Base-by-base conservation (phyloP, 192 early-diverging fungal species). In the Phlyctochytrium bullatum region DNA sequence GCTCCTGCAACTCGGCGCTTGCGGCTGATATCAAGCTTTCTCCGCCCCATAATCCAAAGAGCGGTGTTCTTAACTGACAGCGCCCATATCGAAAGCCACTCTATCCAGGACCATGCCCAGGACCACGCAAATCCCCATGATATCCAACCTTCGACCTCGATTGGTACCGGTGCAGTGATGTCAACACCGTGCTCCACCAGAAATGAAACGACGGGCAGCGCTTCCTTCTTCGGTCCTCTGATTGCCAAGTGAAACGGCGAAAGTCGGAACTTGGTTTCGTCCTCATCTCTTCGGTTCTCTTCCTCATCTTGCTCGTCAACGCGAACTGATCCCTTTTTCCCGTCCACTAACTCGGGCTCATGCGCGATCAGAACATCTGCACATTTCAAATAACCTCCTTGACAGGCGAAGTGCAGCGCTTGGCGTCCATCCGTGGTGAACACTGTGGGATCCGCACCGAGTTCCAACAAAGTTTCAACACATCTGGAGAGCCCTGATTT, bases 371-470 rank as follows among this genome's bases (percentile, higher is more conserved):
- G 36, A 3, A 61, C 56, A 24, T 32, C 32, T 31, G 66, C 58
- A 30, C 70, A 72, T 3, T 57, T 35, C 17, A 66, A 2, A 30
- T 72, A 64, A 25, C 63, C 53, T n/a, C 70, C 70, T 32, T 72
- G 63, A 10, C 63, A 62, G 12, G 70, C 70, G 36, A 72, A 72
- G 56, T 64, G 65, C 30, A 72, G 56, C 23, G 54, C 64, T 2
- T 6, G 25, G 4, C 70, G 29, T 29, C 66, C 60, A 36, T 72
- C 70, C 6, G 56, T 77, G 16, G 72, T 79, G 29, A 72, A 31
- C 2, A 52, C 34, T 4, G 72, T 77, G 10, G 72, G 47, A 25
- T 63, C 62, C 1, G 84, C 84, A 29, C 82, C 82, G 2, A 56
- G 32, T 57, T 69, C 36, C 2, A 86, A 47, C 16, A 84, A 62